phyloP scores from a whole-genome alignment of 2,329 filamentous ascomycete species.

The Nannizzia gypsea region DNA sequence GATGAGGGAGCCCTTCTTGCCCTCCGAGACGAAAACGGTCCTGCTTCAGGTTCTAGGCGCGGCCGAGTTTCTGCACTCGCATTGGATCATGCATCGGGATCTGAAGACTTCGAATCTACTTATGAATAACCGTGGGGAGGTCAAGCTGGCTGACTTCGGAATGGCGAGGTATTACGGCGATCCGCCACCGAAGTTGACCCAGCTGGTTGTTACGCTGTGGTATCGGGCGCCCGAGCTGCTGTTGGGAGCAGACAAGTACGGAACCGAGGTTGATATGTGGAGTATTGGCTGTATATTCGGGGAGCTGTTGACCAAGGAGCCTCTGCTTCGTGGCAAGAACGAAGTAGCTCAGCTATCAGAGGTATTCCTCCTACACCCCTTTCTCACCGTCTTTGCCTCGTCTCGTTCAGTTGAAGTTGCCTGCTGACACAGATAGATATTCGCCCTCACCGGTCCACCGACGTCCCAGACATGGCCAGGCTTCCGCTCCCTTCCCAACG shows the following conservation, averaged over 20 bases:
- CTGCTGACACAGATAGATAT: constrained; percentile 45
- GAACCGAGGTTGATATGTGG: constrained; percentile 79
- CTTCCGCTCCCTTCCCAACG: constrained; percentile 79
- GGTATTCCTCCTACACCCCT: constrained; percentile 26
- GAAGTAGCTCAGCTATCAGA: constrained; percentile 81
- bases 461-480: constrained; percentile 72
- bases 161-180: constrained; percentile 86
- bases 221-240: constrained; percentile 87
- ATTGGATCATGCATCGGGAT: constrained; percentile 88
- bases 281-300: constrained; percentile 92
- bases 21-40: constrained; percentile 84
- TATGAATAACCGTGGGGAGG: constrained; percentile 84
- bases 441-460: constrained; percentile 77
- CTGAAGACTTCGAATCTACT: constrained; percentile 90
- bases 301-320: constrained; percentile 73
- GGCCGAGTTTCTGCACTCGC: constrained; percentile 70
- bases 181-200: constrained; percentile 67
- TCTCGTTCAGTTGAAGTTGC: not conserved
- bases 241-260: constrained; percentile 67
- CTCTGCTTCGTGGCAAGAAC: constrained; percentile 75
- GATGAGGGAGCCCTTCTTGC: constrained; percentile 86
- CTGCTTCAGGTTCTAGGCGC: constrained; percentile 71
- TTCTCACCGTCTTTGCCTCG: not conserved
- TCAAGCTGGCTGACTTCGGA: constrained; percentile 96
- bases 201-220: constrained; percentile 93